Base-by-base conservation (phyloP, 148 eudicot genomes). In the Rhododendron williamsianum region DNA sequence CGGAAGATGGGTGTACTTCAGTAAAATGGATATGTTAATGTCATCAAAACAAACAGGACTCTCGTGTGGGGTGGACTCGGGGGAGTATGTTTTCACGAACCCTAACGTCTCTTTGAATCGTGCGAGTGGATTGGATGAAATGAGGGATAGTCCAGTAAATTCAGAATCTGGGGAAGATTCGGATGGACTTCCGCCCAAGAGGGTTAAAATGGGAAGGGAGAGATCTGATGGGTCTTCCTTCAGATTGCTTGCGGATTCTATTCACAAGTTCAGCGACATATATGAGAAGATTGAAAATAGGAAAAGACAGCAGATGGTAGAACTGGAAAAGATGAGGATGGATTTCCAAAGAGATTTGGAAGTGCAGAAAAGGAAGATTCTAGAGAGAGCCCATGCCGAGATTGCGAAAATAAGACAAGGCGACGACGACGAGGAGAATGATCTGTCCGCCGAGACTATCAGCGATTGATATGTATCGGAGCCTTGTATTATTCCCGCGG, bases 261-360 rank as follows among this genome's bases (percentile, higher is more conserved):
- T 95, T 82, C 85, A 91, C 77, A 92, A 91, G 83, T 93, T 93
- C 82, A 89, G 93, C 49, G 94, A 92, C 41, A 89, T 92, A 27
- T 95, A 92, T 60, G 93, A 91, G 82, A 93, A 92, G 90, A 90
- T 88, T 36, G 95, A 93, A 86, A 86, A n/a, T 76, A 86, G 84
- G 48, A 92, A 90, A 85, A 89, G 91, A 81, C 83, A 92, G 84
- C 94, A 92, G 82, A 89, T 92, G 92, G 38, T 88, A 27, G 96
- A 93, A 87, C 78, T 95, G 43, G 97, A 93, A 82, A 94, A 92
- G 49, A 92, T 94, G 92, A 91, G 95, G 86, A 92, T 94, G 92
- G 94, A 94, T 81, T 94, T 94, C 82, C 92, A 90, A 49, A 91
- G 92, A 54, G 93, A 95, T 58, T 78, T 95, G 88, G 98, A 94